Conservation (phyloP, 305 asterid genomes). For the Fraxinus albicans region DNA sequence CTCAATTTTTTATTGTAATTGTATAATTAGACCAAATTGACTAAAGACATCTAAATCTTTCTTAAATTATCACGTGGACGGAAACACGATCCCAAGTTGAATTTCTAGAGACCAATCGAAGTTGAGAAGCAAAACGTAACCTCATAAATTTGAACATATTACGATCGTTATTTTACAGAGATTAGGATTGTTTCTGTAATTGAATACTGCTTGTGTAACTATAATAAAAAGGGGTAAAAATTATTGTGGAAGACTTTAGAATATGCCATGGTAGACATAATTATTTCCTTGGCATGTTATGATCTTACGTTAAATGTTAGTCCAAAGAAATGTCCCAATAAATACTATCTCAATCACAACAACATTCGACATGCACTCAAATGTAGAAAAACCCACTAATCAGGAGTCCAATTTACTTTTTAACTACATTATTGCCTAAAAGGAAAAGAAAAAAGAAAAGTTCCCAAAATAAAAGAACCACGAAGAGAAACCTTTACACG, state of each 20-base stretch:
- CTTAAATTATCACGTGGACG: no score
- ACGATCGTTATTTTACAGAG: no score
- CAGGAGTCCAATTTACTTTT: not conserved
- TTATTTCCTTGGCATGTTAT: not conserved
- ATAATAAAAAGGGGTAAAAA: no score
- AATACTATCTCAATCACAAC: not conserved
- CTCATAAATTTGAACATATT: not conserved
- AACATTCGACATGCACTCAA: conserved; percentile 19
- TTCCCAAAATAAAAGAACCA: conserved; percentile 18
- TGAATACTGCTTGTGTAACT: no score
- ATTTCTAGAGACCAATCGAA: not conserved
- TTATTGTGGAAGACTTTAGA: no score
- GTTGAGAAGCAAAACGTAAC: not conserved
- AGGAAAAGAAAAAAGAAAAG: conserved; percentile 22
- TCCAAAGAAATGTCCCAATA: not conserved
- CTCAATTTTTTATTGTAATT: no score
- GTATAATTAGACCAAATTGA: no score
- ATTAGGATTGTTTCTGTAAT: no score
- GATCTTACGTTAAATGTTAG: not conserved
- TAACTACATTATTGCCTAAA: conserved; percentile 6
- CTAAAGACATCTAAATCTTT: no score
- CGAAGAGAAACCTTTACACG: not conserved
- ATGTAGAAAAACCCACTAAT: not conserved
- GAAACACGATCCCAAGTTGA: no score
- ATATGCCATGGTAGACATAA: not conserved